Evolutionary conservation across 495 filamentous ascomycete genomes (phyloP).

Genomic region (Penicillium pancosmium): DNA sequence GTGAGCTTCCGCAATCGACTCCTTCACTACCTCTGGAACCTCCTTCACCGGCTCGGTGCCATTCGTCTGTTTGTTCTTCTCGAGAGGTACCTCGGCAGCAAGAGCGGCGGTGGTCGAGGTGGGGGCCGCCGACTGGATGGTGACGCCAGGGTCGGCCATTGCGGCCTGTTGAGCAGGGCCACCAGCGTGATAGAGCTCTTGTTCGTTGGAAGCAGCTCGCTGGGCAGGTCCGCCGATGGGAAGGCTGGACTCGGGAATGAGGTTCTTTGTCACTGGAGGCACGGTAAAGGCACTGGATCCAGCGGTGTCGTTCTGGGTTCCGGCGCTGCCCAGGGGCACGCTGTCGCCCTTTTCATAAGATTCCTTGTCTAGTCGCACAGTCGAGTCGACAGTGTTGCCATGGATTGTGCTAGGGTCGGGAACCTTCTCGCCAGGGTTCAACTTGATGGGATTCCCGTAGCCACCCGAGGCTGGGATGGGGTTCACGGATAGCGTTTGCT

Average conservation of each 20-base stretch:
- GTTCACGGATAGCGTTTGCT: constrained; percentile 63
- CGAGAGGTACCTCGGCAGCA: constrained; percentile 70
- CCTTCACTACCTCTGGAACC: constrained; percentile 73
- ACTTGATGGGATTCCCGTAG: constrained; percentile 75
- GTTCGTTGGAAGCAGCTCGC: constrained; percentile 16
- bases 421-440: constrained; percentile 79
- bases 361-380: constrained; percentile 75
- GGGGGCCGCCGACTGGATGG: constrained; percentile 69
- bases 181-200: constrained; percentile 14
- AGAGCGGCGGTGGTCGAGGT: constrained; percentile 72
- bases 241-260: constrained; percentile 87
- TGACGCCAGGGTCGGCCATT: constrained; percentile 50
- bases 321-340: constrained; percentile 34
- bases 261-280: constrained; percentile 61
- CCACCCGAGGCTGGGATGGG: constrained; percentile 73
- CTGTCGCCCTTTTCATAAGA: constrained; percentile 79
- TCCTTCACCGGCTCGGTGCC: constrained; percentile 46
- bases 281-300: constrained; percentile 51
- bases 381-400: constrained; percentile 51
- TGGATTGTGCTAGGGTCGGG: constrained; percentile 60
- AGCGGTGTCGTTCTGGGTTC: constrained; percentile 19
- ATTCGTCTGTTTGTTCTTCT: constrained; percentile 57
- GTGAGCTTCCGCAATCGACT: constrained; percentile 67
- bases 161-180: constrained; percentile 35
- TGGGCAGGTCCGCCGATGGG: constrained; percentile 57